Evolutionary conservation across 495 filamentous ascomycete genomes (phyloP).

Genomic region (Penicillium nucicola): DNA sequence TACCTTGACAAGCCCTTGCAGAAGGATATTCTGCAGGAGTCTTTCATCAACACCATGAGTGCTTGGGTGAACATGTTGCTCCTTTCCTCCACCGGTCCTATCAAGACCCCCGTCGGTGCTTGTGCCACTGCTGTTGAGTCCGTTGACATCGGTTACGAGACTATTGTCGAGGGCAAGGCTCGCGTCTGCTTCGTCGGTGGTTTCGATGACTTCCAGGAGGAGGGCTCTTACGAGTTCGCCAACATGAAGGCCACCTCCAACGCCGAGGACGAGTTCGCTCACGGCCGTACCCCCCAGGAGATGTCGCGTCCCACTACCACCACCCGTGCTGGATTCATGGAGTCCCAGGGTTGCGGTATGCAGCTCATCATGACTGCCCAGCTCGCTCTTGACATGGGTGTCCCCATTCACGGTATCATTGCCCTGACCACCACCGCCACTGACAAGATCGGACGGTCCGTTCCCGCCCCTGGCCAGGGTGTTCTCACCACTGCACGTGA

Average conservation of each 20-base stretch:
- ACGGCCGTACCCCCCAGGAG: constrained; percentile 91
- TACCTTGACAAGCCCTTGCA: constrained; percentile 97
- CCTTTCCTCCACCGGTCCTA: constrained; percentile 92
- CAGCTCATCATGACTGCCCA: constrained; percentile 98
- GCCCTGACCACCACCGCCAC: constrained; percentile 95
- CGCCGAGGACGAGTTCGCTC: constrained; percentile 90
- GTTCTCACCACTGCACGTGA: constrained; percentile 97
- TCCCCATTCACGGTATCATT: constrained; percentile 94
- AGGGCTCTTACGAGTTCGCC: constrained; percentile 98
- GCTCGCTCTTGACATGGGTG: constrained; percentile 96
- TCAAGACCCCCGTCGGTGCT: constrained; percentile 97
- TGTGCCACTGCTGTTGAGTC: constrained; percentile 98
- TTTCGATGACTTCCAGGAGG: constrained; percentile 98
- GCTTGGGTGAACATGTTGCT: constrained; percentile 99
- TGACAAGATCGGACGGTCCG: constrained; percentile 97
- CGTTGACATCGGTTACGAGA: constrained; percentile 95
- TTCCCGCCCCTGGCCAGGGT: constrained; percentile 94
- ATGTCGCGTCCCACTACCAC: constrained; percentile 98
- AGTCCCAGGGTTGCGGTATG: constrained; percentile 97
- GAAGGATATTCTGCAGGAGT: constrained; percentile 98
- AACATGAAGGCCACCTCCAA: constrained; percentile 99
- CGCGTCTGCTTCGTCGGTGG: constrained; percentile 96
- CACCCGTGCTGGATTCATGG: constrained; percentile 97
- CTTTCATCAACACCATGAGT: constrained; percentile 99
- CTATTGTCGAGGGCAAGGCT: constrained; percentile 96